These are phyloP conservation scores for Corymbia maculata DNA, from an alignment of 345 rosid species.

Conservation along the genomic window DNA sequence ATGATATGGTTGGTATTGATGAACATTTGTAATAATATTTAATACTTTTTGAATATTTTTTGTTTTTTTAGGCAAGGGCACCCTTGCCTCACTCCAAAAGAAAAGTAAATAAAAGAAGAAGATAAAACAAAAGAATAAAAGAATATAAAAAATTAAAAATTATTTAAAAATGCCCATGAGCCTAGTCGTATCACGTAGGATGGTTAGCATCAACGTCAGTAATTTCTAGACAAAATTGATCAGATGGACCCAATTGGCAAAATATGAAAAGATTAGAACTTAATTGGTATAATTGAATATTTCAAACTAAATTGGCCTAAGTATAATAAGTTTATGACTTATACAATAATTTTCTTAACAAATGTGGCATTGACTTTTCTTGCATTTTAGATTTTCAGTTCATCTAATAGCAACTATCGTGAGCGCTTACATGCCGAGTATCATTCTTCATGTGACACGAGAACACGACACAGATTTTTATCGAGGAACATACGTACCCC, in stretches of 20 bases:
- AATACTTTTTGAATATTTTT: too few relatives aligned
- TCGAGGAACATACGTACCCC: background rate
- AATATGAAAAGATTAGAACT: background rate
- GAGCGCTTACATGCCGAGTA: background rate
- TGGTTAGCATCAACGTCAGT: background rate
- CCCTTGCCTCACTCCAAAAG: too few relatives aligned
- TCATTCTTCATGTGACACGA: background rate
- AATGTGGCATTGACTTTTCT: background rate
- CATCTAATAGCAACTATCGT: background rate
- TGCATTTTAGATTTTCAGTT: background rate
- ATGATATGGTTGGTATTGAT: too few relatives aligned
- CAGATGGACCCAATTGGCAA: background rate
- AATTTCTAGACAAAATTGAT: too few relatives aligned
- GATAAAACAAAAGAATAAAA: rapidly evolving
- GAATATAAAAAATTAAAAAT: too few relatives aligned
- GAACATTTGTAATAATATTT: too few relatives aligned
- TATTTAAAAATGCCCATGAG: background rate
- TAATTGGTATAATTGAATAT: too few relatives aligned
- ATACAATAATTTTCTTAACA: background rate
- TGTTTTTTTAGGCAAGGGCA: too few relatives aligned
- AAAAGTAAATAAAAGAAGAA: rapidly evolving
- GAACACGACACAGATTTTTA: background rate
- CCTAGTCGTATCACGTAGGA: background rate
- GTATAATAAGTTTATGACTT: too few relatives aligned
- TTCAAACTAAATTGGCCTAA: too few relatives aligned